Conservation (phyloP, 225 moss, liverwort and hornwort species). For the Climacium dendroides region DNA sequence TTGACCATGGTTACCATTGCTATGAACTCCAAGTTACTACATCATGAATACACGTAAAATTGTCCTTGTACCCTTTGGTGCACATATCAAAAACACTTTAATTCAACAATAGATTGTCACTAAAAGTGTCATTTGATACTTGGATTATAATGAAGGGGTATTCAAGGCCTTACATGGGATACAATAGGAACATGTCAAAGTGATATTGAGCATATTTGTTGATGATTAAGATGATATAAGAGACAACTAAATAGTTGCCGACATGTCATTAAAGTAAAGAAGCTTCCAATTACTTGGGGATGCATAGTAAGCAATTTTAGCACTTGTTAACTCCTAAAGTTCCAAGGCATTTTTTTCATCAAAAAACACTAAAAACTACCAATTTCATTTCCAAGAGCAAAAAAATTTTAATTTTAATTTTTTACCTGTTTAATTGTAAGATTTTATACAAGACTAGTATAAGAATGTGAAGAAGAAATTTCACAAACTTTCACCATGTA, state of each 20-base stretch:
- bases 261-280: background rate
- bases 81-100: background rate
- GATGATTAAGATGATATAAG: background rate
- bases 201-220: background rate
- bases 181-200: background rate
- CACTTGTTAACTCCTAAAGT: fast-evolving
- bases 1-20: background rate
- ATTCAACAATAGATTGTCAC: background rate
- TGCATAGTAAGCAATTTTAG: background rate
- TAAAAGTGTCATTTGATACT: background rate
- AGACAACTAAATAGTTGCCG: background rate
- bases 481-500: fast-evolving
- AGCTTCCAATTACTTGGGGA: fast-evolving
- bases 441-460: background rate
- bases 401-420: fast-evolving
- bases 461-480: background rate
- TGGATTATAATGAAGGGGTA: background rate
- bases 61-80: fast-evolving
- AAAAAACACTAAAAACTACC: background rate
- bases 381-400: background rate
- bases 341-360: fast-evolving
- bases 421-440: background rate
- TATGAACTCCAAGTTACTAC: background rate
- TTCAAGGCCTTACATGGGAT: no score
- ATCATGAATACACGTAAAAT: background rate